These are phyloP conservation scores for Neofusicoccum umdonicola DNA, from an alignment of 2,329 filamentous ascomycete genomes.

Conservation along the genomic window DNA sequence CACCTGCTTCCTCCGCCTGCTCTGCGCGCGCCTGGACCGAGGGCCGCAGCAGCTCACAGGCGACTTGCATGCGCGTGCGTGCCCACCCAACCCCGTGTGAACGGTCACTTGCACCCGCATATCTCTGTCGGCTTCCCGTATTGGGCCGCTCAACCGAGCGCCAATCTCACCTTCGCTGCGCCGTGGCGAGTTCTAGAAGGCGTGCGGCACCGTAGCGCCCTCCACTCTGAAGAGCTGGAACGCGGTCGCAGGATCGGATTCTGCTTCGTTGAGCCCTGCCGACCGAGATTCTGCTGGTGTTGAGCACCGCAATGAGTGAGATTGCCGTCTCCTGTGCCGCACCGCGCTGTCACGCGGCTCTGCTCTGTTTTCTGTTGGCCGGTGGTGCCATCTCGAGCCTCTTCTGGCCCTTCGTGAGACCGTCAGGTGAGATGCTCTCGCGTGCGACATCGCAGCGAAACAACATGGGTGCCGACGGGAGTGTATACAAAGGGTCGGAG, in stretches of 20 bases:
- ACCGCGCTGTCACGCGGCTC: background rate
- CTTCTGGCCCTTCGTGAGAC: constrained; percentile 16
- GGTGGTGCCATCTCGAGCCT: constrained; percentile 6
- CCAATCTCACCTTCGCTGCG: background rate
- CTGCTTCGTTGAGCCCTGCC: background rate
- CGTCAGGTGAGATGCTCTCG: constrained; percentile 15
- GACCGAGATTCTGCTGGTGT: background rate
- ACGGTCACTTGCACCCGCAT: background rate
- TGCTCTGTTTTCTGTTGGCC: background rate
- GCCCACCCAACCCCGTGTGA: background rate
- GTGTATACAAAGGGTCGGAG: constrained; percentile 7
- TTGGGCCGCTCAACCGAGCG: background rate
- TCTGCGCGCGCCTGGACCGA: background rate
- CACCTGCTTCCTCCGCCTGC: background rate
- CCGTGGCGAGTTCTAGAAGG: constrained; percentile 8
- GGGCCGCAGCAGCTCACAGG: background rate
- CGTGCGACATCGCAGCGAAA: constrained; percentile 3
- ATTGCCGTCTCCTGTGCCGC: constrained; percentile 10
- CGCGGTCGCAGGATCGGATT: constrained; percentile 1
- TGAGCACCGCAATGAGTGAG: constrained; percentile 4
- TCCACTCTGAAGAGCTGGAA: background rate
- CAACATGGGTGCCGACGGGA: background rate
- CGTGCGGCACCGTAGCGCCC: background rate
- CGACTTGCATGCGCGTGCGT: background rate
- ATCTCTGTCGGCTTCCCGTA: background rate